These are phyloP conservation scores for Entonaema liquescens DNA, from an alignment of 495 filamentous ascomycete species.

Conservation along the genomic window DNA sequence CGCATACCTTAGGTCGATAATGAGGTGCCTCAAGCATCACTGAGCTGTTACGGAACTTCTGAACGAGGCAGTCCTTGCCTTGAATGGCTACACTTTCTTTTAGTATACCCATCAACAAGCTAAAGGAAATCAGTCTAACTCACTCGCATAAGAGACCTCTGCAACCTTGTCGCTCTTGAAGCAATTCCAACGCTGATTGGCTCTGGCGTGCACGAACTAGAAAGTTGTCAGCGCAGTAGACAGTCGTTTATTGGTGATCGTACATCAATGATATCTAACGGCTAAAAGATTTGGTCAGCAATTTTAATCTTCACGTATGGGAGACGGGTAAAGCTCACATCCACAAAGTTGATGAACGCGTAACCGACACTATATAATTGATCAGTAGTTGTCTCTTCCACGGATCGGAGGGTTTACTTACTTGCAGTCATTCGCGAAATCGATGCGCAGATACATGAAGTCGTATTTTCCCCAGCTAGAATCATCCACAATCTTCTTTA, in stretches of 20 bases:
- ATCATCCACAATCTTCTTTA: constrained; percentile 82
- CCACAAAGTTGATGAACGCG: constrained; percentile 94
- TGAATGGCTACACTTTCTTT: constrained; percentile 72
- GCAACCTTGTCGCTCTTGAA: constrained; percentile 86
- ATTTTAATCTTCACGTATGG: background rate
- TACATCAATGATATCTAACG: constrained; percentile 77
- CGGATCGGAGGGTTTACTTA: constrained; percentile 53
- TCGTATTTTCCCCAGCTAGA: constrained; percentile 84
- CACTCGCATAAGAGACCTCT: constrained; percentile 93
- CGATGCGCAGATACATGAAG: constrained; percentile 95
- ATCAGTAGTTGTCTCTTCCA: constrained; percentile 43
- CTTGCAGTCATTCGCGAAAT: constrained; percentile 91
- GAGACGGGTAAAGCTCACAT: constrained; percentile 61
- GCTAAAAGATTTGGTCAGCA: constrained; percentile 57
- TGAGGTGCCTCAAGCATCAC: constrained; percentile 87
- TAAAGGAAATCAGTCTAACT: constrained; percentile 48
- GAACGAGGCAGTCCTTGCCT: constrained; percentile 85
- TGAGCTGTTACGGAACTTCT: constrained; percentile 95
- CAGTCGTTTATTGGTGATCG: constrained; percentile 33
- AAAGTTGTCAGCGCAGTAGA: constrained; percentile 40
- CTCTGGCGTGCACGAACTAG: constrained; percentile 79
- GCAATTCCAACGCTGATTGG: constrained; percentile 80
- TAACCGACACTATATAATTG: constrained; percentile 80
- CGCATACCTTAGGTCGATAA: constrained; percentile 81
- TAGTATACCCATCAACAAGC: constrained; percentile 9